Conservation (phyloP, 495 filamentous ascomycete genomes). For the Aspergillus panamensis region DNA sequence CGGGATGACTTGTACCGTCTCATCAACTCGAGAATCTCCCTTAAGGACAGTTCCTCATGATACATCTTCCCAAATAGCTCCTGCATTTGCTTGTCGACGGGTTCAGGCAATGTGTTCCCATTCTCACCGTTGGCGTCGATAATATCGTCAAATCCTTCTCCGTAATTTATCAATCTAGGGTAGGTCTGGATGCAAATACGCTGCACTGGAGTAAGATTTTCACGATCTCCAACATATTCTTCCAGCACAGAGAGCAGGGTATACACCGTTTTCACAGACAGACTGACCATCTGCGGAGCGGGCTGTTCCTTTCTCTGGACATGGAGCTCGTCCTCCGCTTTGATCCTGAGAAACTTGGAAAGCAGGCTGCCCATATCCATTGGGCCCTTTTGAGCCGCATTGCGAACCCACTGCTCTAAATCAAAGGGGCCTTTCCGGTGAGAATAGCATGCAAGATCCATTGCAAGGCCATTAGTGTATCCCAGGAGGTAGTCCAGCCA, state of each 20-base stretch:
- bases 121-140: conserved; percentile 79
- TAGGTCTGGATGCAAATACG: conserved; percentile 87
- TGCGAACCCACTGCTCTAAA: conserved; percentile 74
- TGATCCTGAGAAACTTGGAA: conserved; percentile 72
- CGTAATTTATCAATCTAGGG: conserved; percentile 94
- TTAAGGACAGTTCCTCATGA: conserved; percentile 74
- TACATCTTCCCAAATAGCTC: conserved; percentile 97
- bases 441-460: conserved; percentile 86
- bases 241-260: conserved; percentile 75
- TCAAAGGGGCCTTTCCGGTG: conserved; percentile 78
- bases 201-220: conserved; percentile 64
- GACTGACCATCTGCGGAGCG: conserved; percentile 61
- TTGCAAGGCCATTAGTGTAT: conserved; percentile 72
- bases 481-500: conserved; percentile 81
- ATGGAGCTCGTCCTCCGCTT: conserved; percentile 75
- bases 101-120: conserved; percentile 71
- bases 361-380: conserved; percentile 61
- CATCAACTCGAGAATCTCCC: conserved; percentile 75
- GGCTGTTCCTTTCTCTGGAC: conserved; percentile 61
- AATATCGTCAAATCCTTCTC: conserved; percentile 83
- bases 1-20: conserved; percentile 79
- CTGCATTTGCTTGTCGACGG: conserved; percentile 87
- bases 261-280: conserved; percentile 81
- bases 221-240: conserved; percentile 55
- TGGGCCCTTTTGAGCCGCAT: conserved; percentile 53